These are phyloP conservation scores for Amylocarpus encephaloides DNA, from an alignment of 2,329 filamentous ascomycete genomes.

Conservation along the genomic window DNA sequence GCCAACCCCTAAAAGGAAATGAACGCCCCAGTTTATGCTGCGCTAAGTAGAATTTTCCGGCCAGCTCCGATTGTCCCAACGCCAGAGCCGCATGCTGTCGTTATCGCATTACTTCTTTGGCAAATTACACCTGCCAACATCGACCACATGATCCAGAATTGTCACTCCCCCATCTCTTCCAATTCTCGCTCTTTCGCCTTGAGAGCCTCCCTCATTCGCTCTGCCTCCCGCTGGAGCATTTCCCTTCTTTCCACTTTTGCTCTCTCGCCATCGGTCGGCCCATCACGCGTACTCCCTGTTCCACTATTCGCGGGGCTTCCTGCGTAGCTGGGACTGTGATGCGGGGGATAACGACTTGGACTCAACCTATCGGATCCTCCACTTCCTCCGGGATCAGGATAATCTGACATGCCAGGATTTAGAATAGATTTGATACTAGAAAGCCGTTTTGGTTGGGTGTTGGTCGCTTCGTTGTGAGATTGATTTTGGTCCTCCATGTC, in stretches of 20 bases:
- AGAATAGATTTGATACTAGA: slow-evolving; percentile 73
- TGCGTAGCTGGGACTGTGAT: slow-evolving; percentile 16
- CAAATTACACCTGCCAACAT: neutral
- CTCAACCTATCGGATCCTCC: slow-evolving; percentile 9
- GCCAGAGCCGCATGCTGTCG: neutral
- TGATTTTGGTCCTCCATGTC: slow-evolving; percentile 41
- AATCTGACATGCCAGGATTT: slow-evolving; percentile 43
- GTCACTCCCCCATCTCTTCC: slow-evolving; percentile 19
- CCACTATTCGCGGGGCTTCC: slow-evolving; percentile 34
- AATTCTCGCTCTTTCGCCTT: slow-evolving; percentile 30
- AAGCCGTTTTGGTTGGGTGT: slow-evolving; percentile 52
- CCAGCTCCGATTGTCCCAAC: neutral
- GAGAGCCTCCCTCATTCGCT: slow-evolving; percentile 53
- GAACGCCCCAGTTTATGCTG: too few relatives aligned
- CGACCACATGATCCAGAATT: neutral
- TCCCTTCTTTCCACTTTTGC: slow-evolving; percentile 56
- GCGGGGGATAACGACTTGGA: slow-evolving; percentile 13
- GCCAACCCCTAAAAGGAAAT: too few relatives aligned
- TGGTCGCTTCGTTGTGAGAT: slow-evolving; percentile 11
- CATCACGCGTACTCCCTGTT: slow-evolving; percentile 30
- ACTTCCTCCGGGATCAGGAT: slow-evolving; percentile 11
- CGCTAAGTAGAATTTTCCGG: neutral
- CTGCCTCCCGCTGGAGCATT: slow-evolving; percentile 64
- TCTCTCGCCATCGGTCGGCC: slow-evolving; percentile 40
- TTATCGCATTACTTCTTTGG: too few relatives aligned